Base-by-base conservation (phyloP, 2,329 filamentous ascomycete species). In the Phyllosticta citrichinensis region DNA sequence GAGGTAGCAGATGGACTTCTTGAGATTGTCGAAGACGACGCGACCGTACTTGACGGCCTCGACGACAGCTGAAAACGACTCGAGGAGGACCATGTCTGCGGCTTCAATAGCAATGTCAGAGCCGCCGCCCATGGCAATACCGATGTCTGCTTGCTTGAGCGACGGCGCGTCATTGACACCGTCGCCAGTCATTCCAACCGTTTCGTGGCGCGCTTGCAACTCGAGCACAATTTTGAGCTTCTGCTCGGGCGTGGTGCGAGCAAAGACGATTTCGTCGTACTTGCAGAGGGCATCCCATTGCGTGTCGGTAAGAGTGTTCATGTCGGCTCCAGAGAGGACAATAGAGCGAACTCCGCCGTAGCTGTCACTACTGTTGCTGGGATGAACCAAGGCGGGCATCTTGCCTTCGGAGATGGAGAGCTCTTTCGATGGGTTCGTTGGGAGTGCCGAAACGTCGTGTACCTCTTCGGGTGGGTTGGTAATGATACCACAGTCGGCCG, bases 161-260 rank as follows among this genome's bases (percentile, higher is more conserved):
- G 80, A 80, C 10, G 82, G 83, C 1, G 76, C 76, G 64, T 79
- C 77, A 61, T 79, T 79, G 62, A 79, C 76, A 61, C 77, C 77
- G 60, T 78, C 76, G n/a, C 76, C 76, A 5, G 76, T 79, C 76
- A 78, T 61, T 6, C 77, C 82, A 5, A 85, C 81, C 33, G 83
- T 81, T 52, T 83, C 76, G 5, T 81, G 78, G 9, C 82, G 77
- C 0, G 78, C 73, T 68, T 89, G 87, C 63, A 91, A 86, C 69
- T 89, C 87, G 30, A 83, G 82, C n/a, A 92, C 87, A 63, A 91
- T 91, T 35, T 87, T 84, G 6, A 91, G 81, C 70, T 92, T 92
- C 69, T 91, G 87, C 68, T 91, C 87, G 0, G 87, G 88, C 0
- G 88, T 91, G 0, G 87, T 91, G 12, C 87, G 80, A 0, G 88